These are phyloP conservation scores for Nannochloropsis salina DNA, from an alignment of 108 stramenopile species.

Conservation along the genomic window DNA sequence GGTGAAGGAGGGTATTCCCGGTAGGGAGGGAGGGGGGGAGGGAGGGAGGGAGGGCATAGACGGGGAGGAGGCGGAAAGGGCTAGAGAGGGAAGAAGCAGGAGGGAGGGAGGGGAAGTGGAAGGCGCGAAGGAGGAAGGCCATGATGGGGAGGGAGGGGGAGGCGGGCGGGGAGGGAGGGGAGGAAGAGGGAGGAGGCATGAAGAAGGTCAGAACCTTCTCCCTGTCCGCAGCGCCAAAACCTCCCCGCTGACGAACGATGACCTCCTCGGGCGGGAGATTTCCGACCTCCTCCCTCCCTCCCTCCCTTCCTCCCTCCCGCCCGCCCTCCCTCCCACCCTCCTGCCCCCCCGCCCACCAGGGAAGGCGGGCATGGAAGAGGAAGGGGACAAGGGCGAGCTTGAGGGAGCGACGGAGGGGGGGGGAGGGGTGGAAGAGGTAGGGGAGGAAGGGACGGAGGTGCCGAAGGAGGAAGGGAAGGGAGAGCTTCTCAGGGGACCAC, in stretches of 20 bases:
- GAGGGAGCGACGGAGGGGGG: not conserved
- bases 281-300: not conserved
- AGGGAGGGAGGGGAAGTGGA: not conserved
- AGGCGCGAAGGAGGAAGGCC: not conserved
- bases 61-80: not conserved
- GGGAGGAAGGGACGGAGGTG: slow-evolving; percentile 2
- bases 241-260: not conserved
- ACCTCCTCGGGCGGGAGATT: not conserved
- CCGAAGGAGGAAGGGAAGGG: not conserved
- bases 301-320: not conserved
- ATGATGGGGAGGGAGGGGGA: not conserved
- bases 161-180: not conserved
- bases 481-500: not conserved
- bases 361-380: not conserved
- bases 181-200: slow-evolving; percentile 4
- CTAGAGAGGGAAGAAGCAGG: not conserved
- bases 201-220: not conserved
- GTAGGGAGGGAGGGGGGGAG: not conserved
- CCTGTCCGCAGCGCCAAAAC: not conserved
- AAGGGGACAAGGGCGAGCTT: not conserved
- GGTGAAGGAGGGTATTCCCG: not conserved
- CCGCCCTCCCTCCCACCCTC: no score
- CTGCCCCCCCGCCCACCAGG: not conserved
- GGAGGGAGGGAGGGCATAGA: not conserved
- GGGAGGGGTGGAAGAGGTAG: not conserved